phyloP scores from a whole-genome alignment of 2,329 filamentous ascomycete species.

The Aspergillus fijiensis region DNA sequence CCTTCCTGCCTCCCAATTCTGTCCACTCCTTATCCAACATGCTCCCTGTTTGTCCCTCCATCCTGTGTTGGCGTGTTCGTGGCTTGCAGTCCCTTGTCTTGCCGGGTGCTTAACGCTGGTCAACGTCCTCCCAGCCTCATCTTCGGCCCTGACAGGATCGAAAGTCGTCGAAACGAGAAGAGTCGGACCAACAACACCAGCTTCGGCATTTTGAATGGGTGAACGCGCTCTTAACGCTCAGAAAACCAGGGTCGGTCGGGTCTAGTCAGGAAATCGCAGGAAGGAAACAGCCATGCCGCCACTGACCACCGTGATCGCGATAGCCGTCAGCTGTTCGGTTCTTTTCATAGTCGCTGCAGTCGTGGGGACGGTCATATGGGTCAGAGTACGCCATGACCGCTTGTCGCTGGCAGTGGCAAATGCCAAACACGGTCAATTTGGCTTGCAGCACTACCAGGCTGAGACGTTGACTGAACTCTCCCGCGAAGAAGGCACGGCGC shows the following conservation, averaged over 20 bases:
- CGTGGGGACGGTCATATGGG: constrained; percentile 35
- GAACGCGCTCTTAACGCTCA: neutral
- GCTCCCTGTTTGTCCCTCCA: constrained; percentile 11
- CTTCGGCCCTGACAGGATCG: neutral
- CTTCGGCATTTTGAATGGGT: constrained; percentile 6
- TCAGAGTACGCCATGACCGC: constrained; percentile 36
- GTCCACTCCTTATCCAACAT: constrained; percentile 11
- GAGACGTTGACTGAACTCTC: constrained; percentile 35
- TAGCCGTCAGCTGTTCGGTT: constrained; percentile 35
- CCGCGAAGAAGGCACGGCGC: constrained; percentile 31
- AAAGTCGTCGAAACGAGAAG: no score
- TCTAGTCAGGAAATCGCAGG: neutral
- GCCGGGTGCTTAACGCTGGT: constrained; percentile 8
- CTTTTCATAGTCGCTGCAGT: constrained; percentile 35
- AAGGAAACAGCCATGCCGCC: constrained; percentile 30
- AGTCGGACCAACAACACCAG: neutral
- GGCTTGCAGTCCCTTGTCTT: constrained; percentile 10
- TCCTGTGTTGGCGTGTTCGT: constrained; percentile 10
- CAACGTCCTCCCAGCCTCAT: neutral
- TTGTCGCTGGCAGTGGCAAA: constrained; percentile 28
- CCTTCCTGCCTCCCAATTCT: constrained; percentile 15
- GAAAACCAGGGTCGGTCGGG: constrained; percentile 1
- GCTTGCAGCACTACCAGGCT: constrained; percentile 23
- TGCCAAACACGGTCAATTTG: constrained; percentile 22
- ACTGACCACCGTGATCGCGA: constrained; percentile 34